Evolutionary conservation across 176 grass and related monocot genomes (phyloP), one percentile per base, ranked within the genome.

Genomic region (Aegilops speltoides): DNA sequence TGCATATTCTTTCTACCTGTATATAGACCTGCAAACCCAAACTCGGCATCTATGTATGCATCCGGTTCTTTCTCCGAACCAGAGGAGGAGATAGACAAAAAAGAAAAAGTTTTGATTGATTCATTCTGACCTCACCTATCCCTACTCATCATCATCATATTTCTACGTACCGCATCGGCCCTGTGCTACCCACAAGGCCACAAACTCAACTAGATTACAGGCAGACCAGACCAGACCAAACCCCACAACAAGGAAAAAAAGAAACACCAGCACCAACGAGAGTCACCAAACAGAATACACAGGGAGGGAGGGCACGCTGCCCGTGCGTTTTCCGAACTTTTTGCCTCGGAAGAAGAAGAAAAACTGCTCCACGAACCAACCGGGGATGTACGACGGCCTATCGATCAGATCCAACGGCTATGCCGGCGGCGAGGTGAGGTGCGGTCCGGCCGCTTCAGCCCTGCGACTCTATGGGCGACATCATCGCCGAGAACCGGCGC

Each of bases 401-500:
- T 59, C 89, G 59, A 83, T 6, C 45, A 73, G 25, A 23, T 72
- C 68, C 20, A 66, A n/a, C 57, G 7, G 24, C 29, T 10, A 34
- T 20, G 59, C 26, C 33, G 63, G 28, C 79, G 84, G 79, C 73
- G 79, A 69, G 46, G 60, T 37, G 82, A 72, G 11, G 75, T 36
- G n/a, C 10, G 48, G 65, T 16, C 38, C 19, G 54, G 28, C 25
- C 14, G 72, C 8, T 17, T 90, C 72, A 97, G 63, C 94, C 92
- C 80, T 91, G 94, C 1, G 92, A 81, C 82, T 99, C 90, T 32
- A 99, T 82, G 10, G 89, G 77, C 66, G 94, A 92, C 68, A 89
- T 90, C 86, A 99, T 83, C 37, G 94, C 88, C 26, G 87, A 90
- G 76, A 99, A 94, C 33, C 94, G 76, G 85, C 94, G 95, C 97